Percentiles rank a stretch among this genome's conserved stretches.
Conservation (phyloP, 2,329 filamentous ascomycete species). For the Cladophialophora yegresii region DNA sequence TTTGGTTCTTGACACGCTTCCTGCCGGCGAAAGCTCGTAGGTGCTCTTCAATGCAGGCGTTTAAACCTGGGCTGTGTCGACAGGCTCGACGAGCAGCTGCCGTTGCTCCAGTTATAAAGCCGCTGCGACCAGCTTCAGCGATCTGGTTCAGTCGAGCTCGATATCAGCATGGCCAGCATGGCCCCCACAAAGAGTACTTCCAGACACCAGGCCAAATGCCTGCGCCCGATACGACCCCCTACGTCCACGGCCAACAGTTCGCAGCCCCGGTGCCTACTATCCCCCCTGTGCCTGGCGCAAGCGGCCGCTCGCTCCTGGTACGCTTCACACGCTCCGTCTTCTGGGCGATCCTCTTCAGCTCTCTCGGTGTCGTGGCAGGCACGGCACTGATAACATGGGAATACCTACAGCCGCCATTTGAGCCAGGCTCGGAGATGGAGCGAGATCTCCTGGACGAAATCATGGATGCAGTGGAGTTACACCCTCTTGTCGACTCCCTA, state of each 20-base stretch:
- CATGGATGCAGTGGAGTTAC: constrained; percentile 39
- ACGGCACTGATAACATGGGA: constrained; percentile 36
- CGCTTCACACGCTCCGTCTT: constrained; percentile 26
- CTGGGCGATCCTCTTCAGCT: constrained; percentile 28
- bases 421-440: constrained; percentile 44
- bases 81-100: constrained; percentile 16
- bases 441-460: constrained; percentile 39
- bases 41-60: constrained; percentile 25
- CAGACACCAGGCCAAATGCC: constrained; percentile 36
- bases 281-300: not conserved
- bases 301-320: constrained; percentile 21
- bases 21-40: not conserved
- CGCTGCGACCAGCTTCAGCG: not conserved
- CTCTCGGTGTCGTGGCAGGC: constrained; percentile 29
- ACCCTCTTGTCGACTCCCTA: constrained; percentile 45
- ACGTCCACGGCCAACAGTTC: constrained; percentile 11
- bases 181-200: constrained; percentile 38
- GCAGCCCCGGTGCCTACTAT: not conserved
- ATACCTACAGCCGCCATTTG: constrained; percentile 35
- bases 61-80: constrained; percentile 25
- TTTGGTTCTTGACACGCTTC: not conserved
- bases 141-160: not conserved
- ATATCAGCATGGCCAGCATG: constrained; percentile 30
- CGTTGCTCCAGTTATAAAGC: not conserved
- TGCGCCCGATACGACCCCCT: constrained; percentile 29